A percentile compares a stretch with the other conserved stretches of the same genome.
Conservation (phyloP, 371 early-diverging fungal species). For the Paraphysoderma sedebokerense region DNA sequence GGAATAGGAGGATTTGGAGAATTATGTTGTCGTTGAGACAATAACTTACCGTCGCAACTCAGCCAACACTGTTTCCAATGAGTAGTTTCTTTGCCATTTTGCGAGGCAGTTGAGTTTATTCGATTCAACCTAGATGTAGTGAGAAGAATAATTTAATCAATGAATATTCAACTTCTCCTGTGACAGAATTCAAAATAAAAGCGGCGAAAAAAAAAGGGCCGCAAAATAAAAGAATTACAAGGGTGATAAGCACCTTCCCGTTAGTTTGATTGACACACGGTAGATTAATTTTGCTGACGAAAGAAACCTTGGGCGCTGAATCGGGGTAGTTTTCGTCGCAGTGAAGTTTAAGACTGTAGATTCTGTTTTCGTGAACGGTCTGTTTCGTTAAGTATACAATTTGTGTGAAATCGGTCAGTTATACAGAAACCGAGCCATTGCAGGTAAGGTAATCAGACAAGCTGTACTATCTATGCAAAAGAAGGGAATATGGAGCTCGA, state of each 20-base stretch:
- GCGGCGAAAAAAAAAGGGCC: not conserved
- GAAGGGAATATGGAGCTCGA: not conserved
- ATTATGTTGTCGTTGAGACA: not conserved
- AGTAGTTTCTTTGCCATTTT: constrained; percentile 58
- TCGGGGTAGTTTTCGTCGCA: constrained; percentile 82
- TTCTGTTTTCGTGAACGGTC: constrained; percentile 87
- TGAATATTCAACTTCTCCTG: constrained; percentile 3
- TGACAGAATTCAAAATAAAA: not conserved
- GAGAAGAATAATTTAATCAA: not conserved
- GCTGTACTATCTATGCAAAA: not conserved
- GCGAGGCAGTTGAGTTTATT: constrained; percentile 47
- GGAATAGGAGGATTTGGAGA: not conserved
- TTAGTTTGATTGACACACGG: constrained; percentile 67
- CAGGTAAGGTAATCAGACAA: not conserved
- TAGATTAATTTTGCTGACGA: constrained; percentile 69
- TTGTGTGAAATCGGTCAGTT: not conserved
- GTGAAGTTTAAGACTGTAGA: constrained; percentile 65
- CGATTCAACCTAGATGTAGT: constrained; percentile 38
- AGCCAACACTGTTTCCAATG: constrained; percentile 66
- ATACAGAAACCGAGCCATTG: not conserved
- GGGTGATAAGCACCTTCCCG: constrained; percentile 39
- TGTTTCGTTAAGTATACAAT: constrained; percentile 10
- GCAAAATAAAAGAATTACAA: not conserved
- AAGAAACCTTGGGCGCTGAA: constrained; percentile 54
- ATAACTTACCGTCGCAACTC: constrained; percentile 58